These are phyloP conservation scores for Hydnomerulius pinastri DNA, from an alignment of 768 basidiomycete species.

Conservation along the genomic window DNA sequence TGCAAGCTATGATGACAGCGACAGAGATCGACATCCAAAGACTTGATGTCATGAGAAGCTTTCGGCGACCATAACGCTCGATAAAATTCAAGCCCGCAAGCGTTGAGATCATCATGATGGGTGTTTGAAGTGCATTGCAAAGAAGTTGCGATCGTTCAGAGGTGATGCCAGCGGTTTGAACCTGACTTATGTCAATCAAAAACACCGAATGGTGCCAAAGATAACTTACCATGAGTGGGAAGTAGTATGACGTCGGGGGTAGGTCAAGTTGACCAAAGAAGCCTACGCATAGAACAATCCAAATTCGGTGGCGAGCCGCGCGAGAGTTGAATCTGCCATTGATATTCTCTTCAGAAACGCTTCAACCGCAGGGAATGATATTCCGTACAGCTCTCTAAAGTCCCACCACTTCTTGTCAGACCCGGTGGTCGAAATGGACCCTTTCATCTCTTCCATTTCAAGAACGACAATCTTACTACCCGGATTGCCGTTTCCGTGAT, in stretches of 20 bases:
- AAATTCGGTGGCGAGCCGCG: constrained; percentile 21
- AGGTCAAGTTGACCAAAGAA: constrained; percentile 25
- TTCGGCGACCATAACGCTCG: constrained; percentile 34
- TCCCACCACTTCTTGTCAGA: constrained; percentile 41
- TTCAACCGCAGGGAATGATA: background rate
- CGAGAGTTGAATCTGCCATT: constrained; percentile 23
- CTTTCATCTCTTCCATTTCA: constrained; percentile 34
- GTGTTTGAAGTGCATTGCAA: constrained; percentile 31
- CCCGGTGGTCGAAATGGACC: constrained; percentile 28
- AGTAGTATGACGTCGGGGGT: constrained; percentile 30
- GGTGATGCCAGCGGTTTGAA: constrained; percentile 37
- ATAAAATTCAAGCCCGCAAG: constrained; percentile 33
- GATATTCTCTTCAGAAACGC: too few species aligned
- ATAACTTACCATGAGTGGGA: constrained; percentile 25
- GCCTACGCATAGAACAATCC: constrained; percentile 14
- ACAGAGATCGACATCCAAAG: constrained; percentile 26
- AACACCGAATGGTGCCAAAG: background rate
- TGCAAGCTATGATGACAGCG: constrained; percentile 36
- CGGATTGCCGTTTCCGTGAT: constrained; percentile 31
- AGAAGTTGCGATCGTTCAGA: constrained; percentile 26
- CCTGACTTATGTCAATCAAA: constrained; percentile 10
- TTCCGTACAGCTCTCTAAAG: constrained; percentile 23
- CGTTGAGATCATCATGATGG: constrained; percentile 35
- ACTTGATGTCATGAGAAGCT: constrained; percentile 32
- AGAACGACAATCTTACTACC: constrained; percentile 30